Base-by-base conservation (phyloP, 2,329 filamentous ascomycete species). In the Microcyclospora tardicrescens region DNA sequence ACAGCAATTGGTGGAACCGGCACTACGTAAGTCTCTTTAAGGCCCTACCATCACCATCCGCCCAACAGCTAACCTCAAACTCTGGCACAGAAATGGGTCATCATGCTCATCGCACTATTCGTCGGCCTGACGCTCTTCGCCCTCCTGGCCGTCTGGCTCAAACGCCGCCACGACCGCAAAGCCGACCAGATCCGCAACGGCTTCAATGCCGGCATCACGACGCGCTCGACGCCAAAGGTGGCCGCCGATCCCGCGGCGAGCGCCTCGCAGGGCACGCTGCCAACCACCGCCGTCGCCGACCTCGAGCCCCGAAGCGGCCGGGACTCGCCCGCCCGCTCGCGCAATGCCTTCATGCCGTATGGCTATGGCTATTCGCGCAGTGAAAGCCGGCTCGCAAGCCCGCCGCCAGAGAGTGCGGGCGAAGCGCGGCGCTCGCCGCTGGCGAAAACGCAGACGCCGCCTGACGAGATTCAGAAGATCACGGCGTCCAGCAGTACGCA, bases 91-190 rank as follows among this genome's bases (percentile, higher is more conserved):
- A 71, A 77, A 64, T 93, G 84, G 84, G 74, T 93, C 34, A 69
- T 89, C 45, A 84, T 91, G 71, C 68, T 91, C 38, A 77, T 85
- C 47, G 65, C 89, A 44, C 69, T 93, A 19, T 70, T 79, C 33
- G 65, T 89, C 43, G 79, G 68, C 38, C 81, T 93, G 44, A 63
- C 70, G 11, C 67, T 68, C 41, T 72, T 84, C 52, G 81, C 79
- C 68, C 62, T 80, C 30, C 68, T 73, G 13, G 80, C 79, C 30
- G 75, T 78, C 53, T 73, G 81, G 58, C 75, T 84, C 63, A 81
- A 84, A 48, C 76, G 77, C 41, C 78, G 80, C 48, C 81, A 87
- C 60, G 67, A 84, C 46, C 75, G 75, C 46, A 81, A 77, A 62
- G 77, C 71, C 61, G 79, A 82, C 52, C 40, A 46, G 13, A 52